Evolutionary conservation across 495 filamentous ascomycete species (phyloP), one percentile per base, ranked within the genome.

Genomic region (Barbatosphaeria neglecta): DNA sequence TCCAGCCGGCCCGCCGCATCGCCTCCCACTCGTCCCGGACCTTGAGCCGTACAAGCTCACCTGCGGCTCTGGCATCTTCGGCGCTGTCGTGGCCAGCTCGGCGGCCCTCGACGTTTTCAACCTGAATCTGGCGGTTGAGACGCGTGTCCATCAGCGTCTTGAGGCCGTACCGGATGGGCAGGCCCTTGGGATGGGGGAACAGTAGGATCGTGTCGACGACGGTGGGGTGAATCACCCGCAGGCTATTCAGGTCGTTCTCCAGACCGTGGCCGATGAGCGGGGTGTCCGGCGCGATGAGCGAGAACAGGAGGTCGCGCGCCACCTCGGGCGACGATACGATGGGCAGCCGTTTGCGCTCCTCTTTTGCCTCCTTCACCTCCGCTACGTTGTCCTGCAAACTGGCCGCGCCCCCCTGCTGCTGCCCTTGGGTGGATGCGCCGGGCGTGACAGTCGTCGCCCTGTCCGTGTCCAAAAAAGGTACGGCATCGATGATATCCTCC

Each of bases 211-310:
- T 95, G 64, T 99, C 92, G 52, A 97, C 74, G 40, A 96, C 73
- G 1, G 75, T 82, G 0, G 82, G 84, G 55, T 98, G 92, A 39
- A 93, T 80, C 37, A 98, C 72, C 11, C 92, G 80, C 40, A 81
- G 67, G 13, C 80, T 75, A 58, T 92, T 92, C 19, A 98, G 73
- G 57, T 98, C 92, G 58, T 98, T 98, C 56, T 97, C 92, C 9
- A 97, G 78, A 6, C 86, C 90, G 62, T 98, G 92, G 18, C 92
- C 92, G 37, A 97, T 84, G 5, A 98, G 63, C 0, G 87, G 87
- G 0, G 89, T 96, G 1, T 72, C 62, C 0, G 86, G 83, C 15
- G 77, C 68, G 28, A 97, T 70, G 43, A 83, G 66, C 0, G 70
- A 64, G 63, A 89, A 83, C 9, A 97, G 72, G 0, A 95, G 68